Conservation (phyloP, 305 asterid genomes). For the Solanum hybrid region DNA sequence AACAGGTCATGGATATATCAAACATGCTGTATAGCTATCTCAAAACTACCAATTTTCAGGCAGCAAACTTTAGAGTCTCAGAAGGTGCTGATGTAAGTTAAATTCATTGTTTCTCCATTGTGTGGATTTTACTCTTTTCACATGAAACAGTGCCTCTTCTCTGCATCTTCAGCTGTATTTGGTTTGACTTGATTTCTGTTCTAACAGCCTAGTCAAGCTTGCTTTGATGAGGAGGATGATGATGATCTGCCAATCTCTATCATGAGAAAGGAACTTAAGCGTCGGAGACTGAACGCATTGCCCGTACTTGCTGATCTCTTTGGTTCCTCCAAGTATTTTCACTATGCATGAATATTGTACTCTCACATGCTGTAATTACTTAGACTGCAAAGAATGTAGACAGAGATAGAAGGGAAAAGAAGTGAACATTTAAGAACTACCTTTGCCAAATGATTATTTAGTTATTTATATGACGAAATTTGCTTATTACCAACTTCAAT, state of each 20-base stretch:
- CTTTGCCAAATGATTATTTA: neutral
- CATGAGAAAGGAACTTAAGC: constrained; percentile 22
- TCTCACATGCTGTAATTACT: neutral
- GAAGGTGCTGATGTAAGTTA: constrained; percentile 43
- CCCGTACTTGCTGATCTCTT: constrained; percentile 21
- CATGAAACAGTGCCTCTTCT: constrained; percentile 2
- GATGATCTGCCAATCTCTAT: constrained; percentile 19
- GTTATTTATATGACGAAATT: neutral
- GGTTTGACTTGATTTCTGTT: constrained; percentile 7
- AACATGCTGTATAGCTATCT: constrained; percentile 43
- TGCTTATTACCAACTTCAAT: neutral
- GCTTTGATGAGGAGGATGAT: constrained; percentile 23
- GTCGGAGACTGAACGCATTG: constrained; percentile 29
- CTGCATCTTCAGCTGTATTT: constrained; percentile 3
- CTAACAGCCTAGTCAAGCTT: constrained; percentile 18
- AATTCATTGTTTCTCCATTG: constrained; percentile 9
- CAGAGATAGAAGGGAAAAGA: neutral
- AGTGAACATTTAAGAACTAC: neutral
- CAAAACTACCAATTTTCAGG: constrained; percentile 36
- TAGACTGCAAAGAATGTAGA: neutral
- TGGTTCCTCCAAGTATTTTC: constrained; percentile 2
- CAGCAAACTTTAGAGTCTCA: constrained; percentile 26
- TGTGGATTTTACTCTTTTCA: constrained; percentile 2
- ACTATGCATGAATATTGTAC: neutral
- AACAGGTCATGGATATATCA: constrained; percentile 65